phyloP scores from a whole-genome alignment of 352 stramenopile species.

The Aphanomyces cochlioides region DNA sequence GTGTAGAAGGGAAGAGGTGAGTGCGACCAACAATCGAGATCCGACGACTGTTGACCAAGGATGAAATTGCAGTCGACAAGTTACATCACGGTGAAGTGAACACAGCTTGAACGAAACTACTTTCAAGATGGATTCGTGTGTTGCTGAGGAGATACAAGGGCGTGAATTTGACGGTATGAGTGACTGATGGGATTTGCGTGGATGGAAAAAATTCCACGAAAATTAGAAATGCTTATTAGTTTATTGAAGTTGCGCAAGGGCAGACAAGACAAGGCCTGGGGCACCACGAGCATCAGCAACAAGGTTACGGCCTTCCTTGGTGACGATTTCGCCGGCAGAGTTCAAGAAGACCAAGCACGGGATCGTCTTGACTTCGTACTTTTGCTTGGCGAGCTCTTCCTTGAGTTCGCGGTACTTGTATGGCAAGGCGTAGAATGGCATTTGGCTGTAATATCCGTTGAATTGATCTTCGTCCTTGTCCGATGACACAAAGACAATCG shows the following conservation, averaged over 20 bases:
- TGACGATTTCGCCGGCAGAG: conserved; percentile 69
- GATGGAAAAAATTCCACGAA: not conserved
- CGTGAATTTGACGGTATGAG: not conserved
- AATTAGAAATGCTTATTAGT: not conserved
- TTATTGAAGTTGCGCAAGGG: not conserved
- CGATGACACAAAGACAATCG: conserved; percentile 88
- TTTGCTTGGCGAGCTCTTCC: conserved; percentile 68
- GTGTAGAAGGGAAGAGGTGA: too few species aligned
- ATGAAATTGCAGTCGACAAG: too few species aligned
- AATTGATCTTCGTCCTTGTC: conserved; percentile 75
- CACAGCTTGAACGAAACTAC: too few species aligned
- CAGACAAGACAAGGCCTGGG: conserved; percentile 2
- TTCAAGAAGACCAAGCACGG: conserved; percentile 90
- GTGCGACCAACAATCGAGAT: too few species aligned
- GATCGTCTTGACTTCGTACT: conserved; percentile 84
- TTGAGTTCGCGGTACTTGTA: conserved; percentile 78
- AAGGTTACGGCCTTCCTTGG: conserved; percentile 68
- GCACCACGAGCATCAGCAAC: conserved; percentile 59
- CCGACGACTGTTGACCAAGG: too few species aligned
- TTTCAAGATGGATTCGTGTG: too few species aligned
- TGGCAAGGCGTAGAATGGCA: conserved; percentile 93
- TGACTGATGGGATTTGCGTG: not conserved
- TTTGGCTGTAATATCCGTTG: conserved; percentile 88
- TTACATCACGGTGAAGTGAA: too few species aligned
- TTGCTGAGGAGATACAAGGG: not conserved